Evolutionary conservation across 2,329 filamentous ascomycete species (phyloP).

Genomic region (Ophiostoma novo-ulmi): DNA sequence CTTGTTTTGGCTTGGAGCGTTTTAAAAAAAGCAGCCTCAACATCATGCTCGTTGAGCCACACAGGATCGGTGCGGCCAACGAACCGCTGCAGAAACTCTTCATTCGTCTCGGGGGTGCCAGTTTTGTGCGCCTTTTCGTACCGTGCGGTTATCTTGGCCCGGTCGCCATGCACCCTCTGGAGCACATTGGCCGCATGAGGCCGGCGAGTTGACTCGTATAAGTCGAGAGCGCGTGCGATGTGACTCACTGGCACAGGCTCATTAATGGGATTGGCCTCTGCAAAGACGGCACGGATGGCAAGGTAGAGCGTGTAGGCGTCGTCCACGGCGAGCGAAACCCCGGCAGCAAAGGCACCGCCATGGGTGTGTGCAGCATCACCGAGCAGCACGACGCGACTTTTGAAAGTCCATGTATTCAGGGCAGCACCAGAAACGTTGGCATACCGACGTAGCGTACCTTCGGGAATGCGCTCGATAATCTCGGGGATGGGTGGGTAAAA

Average conservation of each 20-base stretch:
- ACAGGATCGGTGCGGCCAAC: not conserved
- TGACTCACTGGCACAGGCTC: not conserved
- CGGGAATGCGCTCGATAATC: not conserved
- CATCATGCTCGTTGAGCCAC: slow-evolving; percentile 10
- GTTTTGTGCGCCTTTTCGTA: not conserved
- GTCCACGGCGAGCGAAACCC: slow-evolving; percentile 23
- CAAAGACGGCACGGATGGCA: not conserved
- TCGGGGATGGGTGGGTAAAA: not conserved
- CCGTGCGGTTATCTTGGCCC: not conserved
- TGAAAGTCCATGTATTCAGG: not conserved
- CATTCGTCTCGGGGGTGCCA: not conserved
- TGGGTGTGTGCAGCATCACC: not conserved
- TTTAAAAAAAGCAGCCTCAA: slow-evolving; percentile 5
- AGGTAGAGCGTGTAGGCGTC: slow-evolving; percentile 4
- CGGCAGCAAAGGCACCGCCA: not conserved
- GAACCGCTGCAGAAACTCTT: slow-evolving; percentile 3
- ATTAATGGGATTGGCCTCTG: not conserved
- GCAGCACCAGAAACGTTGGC: not conserved
- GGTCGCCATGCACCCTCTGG: slow-evolving; percentile 10
- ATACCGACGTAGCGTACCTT: not conserved
- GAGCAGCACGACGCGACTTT: not conserved
- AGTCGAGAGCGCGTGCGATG: not conserved
- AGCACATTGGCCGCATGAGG: slow-evolving; percentile 8
- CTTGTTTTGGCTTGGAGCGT: not conserved
- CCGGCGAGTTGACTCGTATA: not conserved